phyloP scores from a whole-genome alignment of 1,284 basidiomycete genomes.

The Tremellales sp. region DNA sequence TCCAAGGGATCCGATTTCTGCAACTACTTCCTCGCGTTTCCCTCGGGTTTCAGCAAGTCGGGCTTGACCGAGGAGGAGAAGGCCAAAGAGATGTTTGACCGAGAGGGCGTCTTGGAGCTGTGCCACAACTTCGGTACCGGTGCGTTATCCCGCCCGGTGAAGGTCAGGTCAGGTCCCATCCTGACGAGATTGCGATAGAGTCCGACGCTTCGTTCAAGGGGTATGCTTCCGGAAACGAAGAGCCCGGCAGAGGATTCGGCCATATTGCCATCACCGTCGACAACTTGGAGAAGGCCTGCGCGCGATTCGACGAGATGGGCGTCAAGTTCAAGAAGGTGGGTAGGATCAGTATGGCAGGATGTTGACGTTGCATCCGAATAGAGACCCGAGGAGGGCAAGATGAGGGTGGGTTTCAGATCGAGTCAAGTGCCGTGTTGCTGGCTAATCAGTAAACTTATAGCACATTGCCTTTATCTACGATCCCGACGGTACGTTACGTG shows the following conservation, averaged over 20 bases:
- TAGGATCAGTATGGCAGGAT: too few species aligned
- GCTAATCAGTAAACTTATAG: conserved; percentile 11
- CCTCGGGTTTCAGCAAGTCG: conserved; percentile 33
- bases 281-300: conserved; percentile 77
- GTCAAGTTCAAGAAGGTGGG: conserved; percentile 91
- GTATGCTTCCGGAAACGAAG: conserved; percentile 76
- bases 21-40: conserved; percentile 48
- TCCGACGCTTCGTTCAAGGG: conserved; percentile 69
- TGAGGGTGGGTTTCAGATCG: conserved; percentile 56
- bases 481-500: conserved; percentile 61
- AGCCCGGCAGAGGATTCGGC: conserved; percentile 77
- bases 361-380: too few species aligned
- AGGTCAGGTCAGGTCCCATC: not conserved
- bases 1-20: conserved; percentile 44
- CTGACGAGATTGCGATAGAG: conserved; percentile 48
- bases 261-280: conserved; percentile 78
- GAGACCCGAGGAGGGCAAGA: conserved; percentile 76
- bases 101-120: conserved; percentile 66
- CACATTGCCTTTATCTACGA: conserved; percentile 75
- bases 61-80: conserved; percentile 41
- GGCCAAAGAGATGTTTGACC: conserved; percentile 32
- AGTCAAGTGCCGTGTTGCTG: not conserved
- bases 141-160: conserved; percentile 13
- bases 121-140: conserved; percentile 87
- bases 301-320: conserved; percentile 73